A percentile compares a stretch with the other conserved stretches of the same genome.
These are phyloP conservation scores for Fraxinus nigra DNA, from an alignment of 305 asterid genomes.

Conservation along the genomic window DNA sequence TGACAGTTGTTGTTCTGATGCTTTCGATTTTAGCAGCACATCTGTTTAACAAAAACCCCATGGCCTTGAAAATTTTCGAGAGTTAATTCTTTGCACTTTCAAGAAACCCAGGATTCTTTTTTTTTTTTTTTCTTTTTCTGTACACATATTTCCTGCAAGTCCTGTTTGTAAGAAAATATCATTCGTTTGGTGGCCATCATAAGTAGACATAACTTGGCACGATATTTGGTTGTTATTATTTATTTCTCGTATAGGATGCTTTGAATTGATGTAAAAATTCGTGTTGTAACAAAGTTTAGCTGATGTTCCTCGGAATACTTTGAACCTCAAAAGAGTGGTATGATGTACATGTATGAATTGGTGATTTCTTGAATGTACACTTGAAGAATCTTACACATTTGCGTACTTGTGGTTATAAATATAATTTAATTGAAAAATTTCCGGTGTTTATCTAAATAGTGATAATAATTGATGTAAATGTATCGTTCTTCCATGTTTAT, in stretches of 20 bases:
- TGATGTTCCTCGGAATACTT: not conserved
- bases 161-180: not conserved
- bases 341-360: not conserved
- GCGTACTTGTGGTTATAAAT: not conserved
- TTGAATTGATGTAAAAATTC: not conserved
- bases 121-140: not conserved
- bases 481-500: not conserved
- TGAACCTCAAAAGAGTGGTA: not conserved
- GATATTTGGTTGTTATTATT: not conserved
- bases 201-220: not conserved
- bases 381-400: not conserved
- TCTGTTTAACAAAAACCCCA: conserved; percentile 25
- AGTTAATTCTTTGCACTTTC: conserved; percentile 13
- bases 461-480: too few relatives aligned
- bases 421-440: too few relatives aligned
- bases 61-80: conserved; percentile 9
- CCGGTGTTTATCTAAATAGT: too few relatives aligned
- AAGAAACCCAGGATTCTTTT: not conserved
- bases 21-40: conserved; percentile 42
- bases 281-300: not conserved
- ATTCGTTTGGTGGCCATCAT: not conserved
- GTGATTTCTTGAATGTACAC: not conserved
- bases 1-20: conserved; percentile 35
- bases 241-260: not conserved
- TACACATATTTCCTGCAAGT: not conserved